Evolutionary conservation across 2,329 filamentous ascomycete genomes (phyloP).

Genomic region (Diaporthe longicolla): DNA sequence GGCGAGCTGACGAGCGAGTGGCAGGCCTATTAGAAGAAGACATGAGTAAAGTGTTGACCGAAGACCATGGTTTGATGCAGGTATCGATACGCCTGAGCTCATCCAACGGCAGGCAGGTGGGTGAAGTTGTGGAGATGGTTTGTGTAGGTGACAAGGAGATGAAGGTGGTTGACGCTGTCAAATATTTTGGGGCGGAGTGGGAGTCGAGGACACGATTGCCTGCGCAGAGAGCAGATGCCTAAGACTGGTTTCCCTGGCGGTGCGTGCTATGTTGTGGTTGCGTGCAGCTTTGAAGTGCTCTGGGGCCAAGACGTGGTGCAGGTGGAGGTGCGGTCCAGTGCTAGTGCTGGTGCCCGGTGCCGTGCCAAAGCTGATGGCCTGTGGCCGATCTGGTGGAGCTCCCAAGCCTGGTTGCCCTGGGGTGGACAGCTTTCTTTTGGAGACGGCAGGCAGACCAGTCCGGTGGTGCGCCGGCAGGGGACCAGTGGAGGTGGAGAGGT

Average conservation of each 20-base stretch:
- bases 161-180: constrained; percentile 28
- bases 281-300: not conserved
- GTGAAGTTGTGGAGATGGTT: not conserved
- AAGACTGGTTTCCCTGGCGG: constrained; percentile 13
- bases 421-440: not conserved
- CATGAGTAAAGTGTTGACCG: constrained; percentile 77
- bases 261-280: constrained; percentile 15
- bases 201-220: constrained; percentile 21
- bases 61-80: constrained; percentile 43
- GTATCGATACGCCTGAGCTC: constrained; percentile 40
- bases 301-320: not conserved
- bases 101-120: constrained; percentile 21
- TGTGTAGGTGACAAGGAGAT: constrained; percentile 15
- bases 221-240: constrained; percentile 7
- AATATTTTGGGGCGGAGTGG: not conserved
- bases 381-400: constrained; percentile 34
- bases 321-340: constrained; percentile 5
- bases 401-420: constrained; percentile 12
- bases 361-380: constrained; percentile 29
- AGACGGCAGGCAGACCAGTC: constrained; percentile 27
- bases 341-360: constrained; percentile 1
- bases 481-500: not conserved
- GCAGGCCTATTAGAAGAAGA: constrained; percentile 81
- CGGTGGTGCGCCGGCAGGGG: not conserved
- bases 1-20: constrained; percentile 93